Evolutionary conservation across 2,329 filamentous ascomycete species (phyloP), one percentile per base, ranked within the genome.

Genomic region (Biscogniauxia mediterranea): DNA sequence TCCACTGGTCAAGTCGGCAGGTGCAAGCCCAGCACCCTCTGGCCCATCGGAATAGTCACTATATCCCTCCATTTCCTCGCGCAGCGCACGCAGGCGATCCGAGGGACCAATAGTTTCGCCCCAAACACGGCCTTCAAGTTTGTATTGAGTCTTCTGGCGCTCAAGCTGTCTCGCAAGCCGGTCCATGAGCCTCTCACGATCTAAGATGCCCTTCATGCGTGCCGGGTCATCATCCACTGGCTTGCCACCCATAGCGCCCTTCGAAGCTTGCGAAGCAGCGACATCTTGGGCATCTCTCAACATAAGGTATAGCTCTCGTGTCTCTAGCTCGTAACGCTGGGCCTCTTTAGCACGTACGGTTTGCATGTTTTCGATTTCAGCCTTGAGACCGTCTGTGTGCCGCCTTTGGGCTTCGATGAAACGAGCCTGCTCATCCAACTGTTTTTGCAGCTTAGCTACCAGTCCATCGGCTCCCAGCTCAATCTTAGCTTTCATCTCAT

Each of bases 231-330:
- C 85, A 50, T 87, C 83, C 55, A 76, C 83, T 49, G 88, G 77
- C 66, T 81, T 82, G 59, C 77, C 80, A 50, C 80, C 80, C 68
- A 81, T 79, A 57, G 76, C 80, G 64, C 80, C 79, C 74, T 87
- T 88, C 59, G 78, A 78, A 58, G 92, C 91, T 70, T 92, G 91
- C 3, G 94, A 93, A 23, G 93, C 93, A 53, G 94, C 94, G 67
- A 97, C 92, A 71, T 99, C 94, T 77, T 98, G 94, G 46, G 95
- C 94, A 77, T 99, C 95, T 63, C 94, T 88, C 66, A 99, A 89
- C 95, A 99, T 99, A 60, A 99, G 89, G 76, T 98, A 99, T 21
- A 99, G 80, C 77, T 99, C 95, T 79, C 95, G 85, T 1, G 94
- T 98, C 78, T 99, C 95, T 28, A 99, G 81, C 77, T 99, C 95